phyloP scores from a whole-genome alignment of 345 rosid species.

The Acer yangbiense region DNA sequence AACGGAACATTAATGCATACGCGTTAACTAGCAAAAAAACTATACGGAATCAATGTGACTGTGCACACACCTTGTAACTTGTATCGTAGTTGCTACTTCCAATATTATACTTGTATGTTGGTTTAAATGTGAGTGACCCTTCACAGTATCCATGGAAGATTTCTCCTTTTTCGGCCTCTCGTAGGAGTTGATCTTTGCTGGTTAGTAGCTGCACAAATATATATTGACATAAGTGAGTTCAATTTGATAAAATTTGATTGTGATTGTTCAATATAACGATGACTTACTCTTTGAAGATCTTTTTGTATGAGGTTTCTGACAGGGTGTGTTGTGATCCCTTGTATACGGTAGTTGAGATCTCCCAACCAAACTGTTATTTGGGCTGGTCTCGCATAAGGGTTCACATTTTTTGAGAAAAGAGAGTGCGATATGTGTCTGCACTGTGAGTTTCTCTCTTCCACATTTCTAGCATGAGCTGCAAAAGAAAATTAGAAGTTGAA shows the following conservation, averaged over 20 bases:
- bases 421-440: conserved; percentile 49
- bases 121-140: conserved; percentile 63
- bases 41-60: neutral
- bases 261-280: neutral
- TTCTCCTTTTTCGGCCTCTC: conserved; percentile 68
- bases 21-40: neutral
- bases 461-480: conserved; percentile 53
- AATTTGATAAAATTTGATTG: neutral
- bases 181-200: conserved; percentile 67
- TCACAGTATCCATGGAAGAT: conserved; percentile 63
- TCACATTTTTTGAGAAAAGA: conserved; percentile 45
- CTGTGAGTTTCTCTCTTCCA: conserved; percentile 46
- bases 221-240: neutral
- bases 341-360: conserved; percentile 70
- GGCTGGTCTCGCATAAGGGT: conserved; percentile 39
- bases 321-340: conserved; percentile 48
- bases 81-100: conserved; percentile 70
- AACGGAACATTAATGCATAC: neutral
- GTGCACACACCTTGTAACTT: conserved; percentile 46
- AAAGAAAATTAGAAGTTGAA: neutral
- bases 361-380: conserved; percentile 68
- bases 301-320: conserved; percentile 54
- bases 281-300: conserved; percentile 50
- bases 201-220: conserved; percentile 43
- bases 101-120: conserved; percentile 59